A percentile compares a stretch with the other conserved stretches of the same genome.
Evolutionary conservation across 1,284 basidiomycete species (phyloP).

Genomic region (Phellopilus nigrolimitatus): DNA sequence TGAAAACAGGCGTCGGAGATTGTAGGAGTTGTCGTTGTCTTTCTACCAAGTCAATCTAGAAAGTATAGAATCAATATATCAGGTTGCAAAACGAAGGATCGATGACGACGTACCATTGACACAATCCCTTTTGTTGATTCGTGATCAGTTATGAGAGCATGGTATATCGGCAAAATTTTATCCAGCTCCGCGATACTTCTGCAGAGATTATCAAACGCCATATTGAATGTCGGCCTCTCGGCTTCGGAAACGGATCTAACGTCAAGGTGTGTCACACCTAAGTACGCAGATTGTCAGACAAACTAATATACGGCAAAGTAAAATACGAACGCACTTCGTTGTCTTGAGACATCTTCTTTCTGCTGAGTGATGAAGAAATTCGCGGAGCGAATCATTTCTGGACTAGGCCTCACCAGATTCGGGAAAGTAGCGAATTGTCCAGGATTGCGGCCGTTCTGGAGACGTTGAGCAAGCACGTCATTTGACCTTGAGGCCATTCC

Average conservation of each 20-base stretch:
- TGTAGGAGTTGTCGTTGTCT: conserved; percentile 47
- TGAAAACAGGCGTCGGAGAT: conserved; percentile 43
- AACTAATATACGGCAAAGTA: not conserved
- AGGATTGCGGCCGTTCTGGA: not conserved
- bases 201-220: conserved; percentile 41
- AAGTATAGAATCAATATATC: conserved; percentile 17
- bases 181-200: conserved; percentile 44
- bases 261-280: not conserved
- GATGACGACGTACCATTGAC: conserved; percentile 42
- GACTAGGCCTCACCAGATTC: not conserved
- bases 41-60: conserved; percentile 41
- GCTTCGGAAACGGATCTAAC: conserved; percentile 8
- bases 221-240: conserved; percentile 7
- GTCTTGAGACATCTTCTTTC: not conserved
- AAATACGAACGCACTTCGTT: not conserved
- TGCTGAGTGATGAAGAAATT: not conserved
- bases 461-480: conserved; percentile 1
- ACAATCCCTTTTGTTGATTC: conserved; percentile 43
- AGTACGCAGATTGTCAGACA: not conserved
- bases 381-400: not conserved
- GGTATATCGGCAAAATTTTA: conserved; percentile 43
- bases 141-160: conserved; percentile 41
- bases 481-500: not conserved
- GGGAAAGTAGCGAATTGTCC: not conserved
- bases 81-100: conserved; percentile 16